Conservation (phyloP, 2,329 filamentous ascomycete genomes). For the Huntiella bhutanensis region DNA sequence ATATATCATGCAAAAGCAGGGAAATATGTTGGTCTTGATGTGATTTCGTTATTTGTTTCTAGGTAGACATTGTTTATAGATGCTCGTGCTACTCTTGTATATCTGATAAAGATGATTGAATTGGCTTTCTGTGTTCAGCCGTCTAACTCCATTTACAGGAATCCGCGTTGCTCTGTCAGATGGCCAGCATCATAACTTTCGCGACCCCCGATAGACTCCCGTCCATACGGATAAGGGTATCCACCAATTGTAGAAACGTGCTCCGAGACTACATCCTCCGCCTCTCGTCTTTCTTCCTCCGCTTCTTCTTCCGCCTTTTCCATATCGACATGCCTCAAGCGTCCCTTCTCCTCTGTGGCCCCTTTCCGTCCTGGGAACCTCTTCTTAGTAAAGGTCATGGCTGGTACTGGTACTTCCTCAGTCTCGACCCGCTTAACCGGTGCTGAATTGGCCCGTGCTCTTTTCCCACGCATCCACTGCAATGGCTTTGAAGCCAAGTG, state of each 20-base stretch:
- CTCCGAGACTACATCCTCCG: neutral
- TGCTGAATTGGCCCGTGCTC: conserved; percentile 7
- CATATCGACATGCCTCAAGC: neutral
- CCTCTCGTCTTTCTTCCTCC: neutral
- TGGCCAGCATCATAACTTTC: conserved; percentile 4
- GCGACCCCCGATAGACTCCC: neutral
- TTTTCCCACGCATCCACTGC: conserved; percentile 2
- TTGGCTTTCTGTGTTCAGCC: conserved; percentile 2
- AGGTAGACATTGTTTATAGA: too few species aligned
- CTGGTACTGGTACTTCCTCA: neutral
- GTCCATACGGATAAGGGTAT: conserved; percentile 2
- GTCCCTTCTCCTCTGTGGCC: neutral
- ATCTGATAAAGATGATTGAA: too few species aligned
- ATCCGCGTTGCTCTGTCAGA: conserved; percentile 2
- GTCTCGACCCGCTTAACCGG: conserved; percentile 1
- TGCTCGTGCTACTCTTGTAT: too few species aligned
- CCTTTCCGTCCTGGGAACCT: too few species aligned
- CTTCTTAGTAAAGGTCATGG: neutral
- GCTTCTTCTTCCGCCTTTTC: neutral
- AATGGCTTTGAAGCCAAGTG: neutral
- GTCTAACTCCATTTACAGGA: neutral
- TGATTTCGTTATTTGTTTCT: neutral
- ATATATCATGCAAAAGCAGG: conserved; percentile 10
- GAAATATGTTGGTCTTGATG: conserved; percentile 7
- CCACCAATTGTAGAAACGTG: neutral